phyloP scores from a whole-genome alignment of 169 alveolate species.

The Babesia bovis region DNA sequence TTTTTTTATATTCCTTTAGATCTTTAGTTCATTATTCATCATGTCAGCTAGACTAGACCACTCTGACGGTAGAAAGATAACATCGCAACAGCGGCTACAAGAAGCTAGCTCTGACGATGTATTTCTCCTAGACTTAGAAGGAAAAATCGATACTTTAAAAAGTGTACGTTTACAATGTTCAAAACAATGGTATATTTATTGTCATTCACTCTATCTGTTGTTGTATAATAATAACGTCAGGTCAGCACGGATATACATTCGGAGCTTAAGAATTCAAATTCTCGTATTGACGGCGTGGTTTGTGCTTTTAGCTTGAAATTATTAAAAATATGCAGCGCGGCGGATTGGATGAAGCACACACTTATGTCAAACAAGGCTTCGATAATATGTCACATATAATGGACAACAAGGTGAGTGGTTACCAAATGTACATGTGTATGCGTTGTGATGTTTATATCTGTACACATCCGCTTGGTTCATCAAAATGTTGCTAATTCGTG shows the following conservation, averaged over 20 bases:
- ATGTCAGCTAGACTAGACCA: constrained; percentile 27
- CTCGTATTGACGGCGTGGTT: constrained; percentile 41
- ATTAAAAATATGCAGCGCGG: constrained; percentile 29
- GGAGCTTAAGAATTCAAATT: constrained; percentile 52
- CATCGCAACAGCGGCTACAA: constrained; percentile 21
- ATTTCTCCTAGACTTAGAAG: constrained; percentile 58
- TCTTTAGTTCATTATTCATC: background rate
- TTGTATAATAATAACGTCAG: constrained; percentile 15
- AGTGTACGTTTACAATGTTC: constrained; percentile 24
- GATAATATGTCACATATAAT: constrained; percentile 50
- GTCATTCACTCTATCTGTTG: background rate
- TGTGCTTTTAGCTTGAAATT: background rate
- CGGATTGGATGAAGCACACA: constrained; percentile 57
- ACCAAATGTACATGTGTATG: background rate
- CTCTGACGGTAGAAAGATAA: constrained; percentile 14
- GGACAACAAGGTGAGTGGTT: constrained; percentile 35
- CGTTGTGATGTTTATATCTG: background rate
- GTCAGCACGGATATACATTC: constrained; percentile 59
- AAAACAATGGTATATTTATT: background rate
- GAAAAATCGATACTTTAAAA: constrained; percentile 54
- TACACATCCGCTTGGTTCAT: background rate
- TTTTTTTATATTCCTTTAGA: constrained; percentile 1
- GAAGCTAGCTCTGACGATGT: constrained; percentile 41
- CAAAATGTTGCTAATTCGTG: background rate
- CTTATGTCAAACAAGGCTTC: constrained; percentile 37